phyloP scores from a whole-genome alignment of 768 basidiomycete species.

The Boletales sp. region DNA sequence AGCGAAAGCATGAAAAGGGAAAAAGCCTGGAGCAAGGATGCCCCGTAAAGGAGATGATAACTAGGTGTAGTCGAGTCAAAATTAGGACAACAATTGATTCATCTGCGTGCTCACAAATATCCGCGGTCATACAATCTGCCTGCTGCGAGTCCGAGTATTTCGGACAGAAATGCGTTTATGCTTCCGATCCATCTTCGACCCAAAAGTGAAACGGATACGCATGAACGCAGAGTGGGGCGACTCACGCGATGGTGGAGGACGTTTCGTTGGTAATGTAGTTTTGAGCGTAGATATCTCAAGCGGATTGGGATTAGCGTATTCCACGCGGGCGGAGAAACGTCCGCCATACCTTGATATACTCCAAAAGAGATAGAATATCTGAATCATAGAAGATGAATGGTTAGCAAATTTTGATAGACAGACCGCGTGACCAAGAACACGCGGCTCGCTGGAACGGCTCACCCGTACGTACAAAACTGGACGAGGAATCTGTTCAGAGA shows the following conservation, averaged over 20 bases:
- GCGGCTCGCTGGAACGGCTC: background rate
- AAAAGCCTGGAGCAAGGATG: slow-evolving; percentile 26
- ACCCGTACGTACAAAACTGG: slow-evolving; percentile 39
- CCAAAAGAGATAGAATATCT: slow-evolving; percentile 40
- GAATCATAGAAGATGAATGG: background rate
- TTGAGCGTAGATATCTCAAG: slow-evolving; percentile 37
- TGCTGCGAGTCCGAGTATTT: slow-evolving; percentile 42
- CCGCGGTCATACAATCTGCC: slow-evolving; percentile 52
- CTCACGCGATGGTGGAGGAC: slow-evolving; percentile 39
- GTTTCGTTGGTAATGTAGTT: slow-evolving; percentile 35
- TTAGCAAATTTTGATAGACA: background rate
- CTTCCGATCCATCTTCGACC: slow-evolving; percentile 44
- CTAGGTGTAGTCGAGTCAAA: slow-evolving; percentile 8
- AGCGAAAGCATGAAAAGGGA: slow-evolving; percentile 47
- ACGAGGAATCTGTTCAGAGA: slow-evolving; percentile 30
- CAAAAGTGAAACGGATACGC: background rate
- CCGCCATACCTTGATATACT: slow-evolving; percentile 38
- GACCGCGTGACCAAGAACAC: too few relatives aligned
- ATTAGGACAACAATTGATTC: background rate
- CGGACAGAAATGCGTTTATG: slow-evolving; percentile 43
- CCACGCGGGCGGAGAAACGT: background rate
- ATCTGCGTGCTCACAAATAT: slow-evolving; percentile 39
- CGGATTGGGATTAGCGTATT: background rate
- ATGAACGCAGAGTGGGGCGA: background rate
- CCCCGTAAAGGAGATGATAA: slow-evolving; percentile 26